Percentiles rank a stretch among this genome's conserved stretches.
Evolutionary conservation across 2,329 filamentous ascomycete species (phyloP).

Genomic region (Hymenoscyphus repandus): DNA sequence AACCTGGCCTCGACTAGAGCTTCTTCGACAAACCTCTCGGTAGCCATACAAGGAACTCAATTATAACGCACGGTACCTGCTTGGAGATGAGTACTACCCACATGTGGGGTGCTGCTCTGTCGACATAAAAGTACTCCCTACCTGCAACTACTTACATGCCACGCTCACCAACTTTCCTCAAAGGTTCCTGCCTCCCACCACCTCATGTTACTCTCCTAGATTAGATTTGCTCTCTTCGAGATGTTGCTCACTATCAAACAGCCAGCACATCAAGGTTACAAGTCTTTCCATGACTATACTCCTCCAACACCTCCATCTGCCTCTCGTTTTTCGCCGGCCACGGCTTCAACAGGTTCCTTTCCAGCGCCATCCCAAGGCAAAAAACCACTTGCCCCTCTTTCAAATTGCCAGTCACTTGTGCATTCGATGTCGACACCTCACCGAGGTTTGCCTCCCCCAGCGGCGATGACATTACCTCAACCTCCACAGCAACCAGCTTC

Average conservation of each 20-base stretch:
- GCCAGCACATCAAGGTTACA: constrained; percentile 41
- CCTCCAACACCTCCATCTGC: constrained; percentile 35
- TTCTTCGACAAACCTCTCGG: constrained; percentile 17
- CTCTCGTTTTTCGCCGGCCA: constrained; percentile 37
- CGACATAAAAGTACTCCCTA: constrained; percentile 24
- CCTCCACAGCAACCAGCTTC: constrained; percentile 22
- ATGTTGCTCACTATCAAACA: constrained; percentile 50
- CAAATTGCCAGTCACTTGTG: constrained; percentile 37
- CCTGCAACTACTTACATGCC: constrained; percentile 14
- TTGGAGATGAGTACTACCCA: constrained; percentile 21
- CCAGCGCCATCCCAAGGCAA: constrained; percentile 26
- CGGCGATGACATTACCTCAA: constrained; percentile 55
- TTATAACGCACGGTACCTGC: constrained; percentile 26
- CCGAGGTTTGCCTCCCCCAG: constrained; percentile 64
- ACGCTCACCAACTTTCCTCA: constrained; percentile 18
- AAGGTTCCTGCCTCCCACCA: constrained; percentile 24
- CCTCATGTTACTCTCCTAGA: constrained; percentile 28
- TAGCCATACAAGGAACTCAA: constrained; percentile 17
- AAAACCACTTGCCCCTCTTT: constrained; percentile 30
- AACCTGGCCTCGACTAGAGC: constrained; percentile 20
- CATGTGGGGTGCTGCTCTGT: constrained; percentile 25
- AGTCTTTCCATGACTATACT: constrained; percentile 44
- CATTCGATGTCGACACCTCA: constrained; percentile 65
- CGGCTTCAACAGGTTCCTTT: constrained; percentile 30
- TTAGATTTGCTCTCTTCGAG: constrained; percentile 29